phyloP scores from a whole-genome alignment of 495 filamentous ascomycete genomes.

The Penicillium lividum region DNA sequence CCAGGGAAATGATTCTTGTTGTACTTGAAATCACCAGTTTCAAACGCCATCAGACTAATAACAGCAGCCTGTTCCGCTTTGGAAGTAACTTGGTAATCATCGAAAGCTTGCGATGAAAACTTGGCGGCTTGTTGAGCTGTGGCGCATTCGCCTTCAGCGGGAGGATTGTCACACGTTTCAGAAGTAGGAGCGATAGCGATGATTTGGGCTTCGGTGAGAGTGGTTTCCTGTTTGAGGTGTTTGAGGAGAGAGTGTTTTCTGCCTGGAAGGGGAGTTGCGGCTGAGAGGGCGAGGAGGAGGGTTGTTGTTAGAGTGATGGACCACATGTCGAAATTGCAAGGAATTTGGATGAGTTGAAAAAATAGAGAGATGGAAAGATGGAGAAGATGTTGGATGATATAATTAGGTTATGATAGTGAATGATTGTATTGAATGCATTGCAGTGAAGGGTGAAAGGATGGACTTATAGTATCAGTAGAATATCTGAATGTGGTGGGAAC shows the following conservation, averaged over 20 bases:
- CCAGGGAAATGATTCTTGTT: conserved; percentile 66
- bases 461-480: not conserved
- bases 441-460: not conserved
- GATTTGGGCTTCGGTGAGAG: conserved; percentile 48
- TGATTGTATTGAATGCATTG: too few relatives aligned
- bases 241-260: not conserved
- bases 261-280: conserved; percentile 17
- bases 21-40: conserved; percentile 67
- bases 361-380: too few relatives aligned
- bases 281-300: conserved; percentile 20
- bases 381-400: not conserved
- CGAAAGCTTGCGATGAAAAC: conserved; percentile 55
- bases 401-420: not conserved
- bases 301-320: conserved; percentile 6
- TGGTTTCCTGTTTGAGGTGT: not conserved
- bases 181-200: conserved; percentile 55
- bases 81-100: conserved; percentile 53
- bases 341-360: too few relatives aligned
- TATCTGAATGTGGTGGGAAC: conserved; percentile 1
- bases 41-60: conserved; percentile 64
- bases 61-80: conserved; percentile 63
- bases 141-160: conserved; percentile 59
- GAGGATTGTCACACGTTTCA: conserved; percentile 44
- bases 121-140: conserved; percentile 64
- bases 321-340: not conserved